A percentile compares a stretch with the other conserved stretches of the same genome.
phyloP scores from a whole-genome alignment of 257 asterid species.

The Lycium ferocissimum region DNA sequence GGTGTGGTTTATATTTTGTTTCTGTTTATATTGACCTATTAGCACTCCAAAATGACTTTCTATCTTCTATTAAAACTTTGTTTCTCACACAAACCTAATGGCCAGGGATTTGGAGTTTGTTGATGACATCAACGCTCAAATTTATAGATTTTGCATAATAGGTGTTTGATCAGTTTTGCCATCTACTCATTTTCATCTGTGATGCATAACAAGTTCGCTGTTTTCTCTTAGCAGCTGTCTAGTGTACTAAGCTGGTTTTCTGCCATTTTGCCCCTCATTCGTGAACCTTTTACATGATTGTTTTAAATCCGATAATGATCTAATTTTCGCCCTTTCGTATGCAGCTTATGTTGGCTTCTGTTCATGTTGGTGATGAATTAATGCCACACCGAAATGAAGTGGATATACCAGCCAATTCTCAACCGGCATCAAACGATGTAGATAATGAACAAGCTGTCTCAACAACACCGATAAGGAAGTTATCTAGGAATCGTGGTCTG shows the following conservation, averaged over 20 bases:
- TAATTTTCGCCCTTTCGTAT: conserved; percentile 12
- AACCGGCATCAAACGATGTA: conserved; percentile 39
- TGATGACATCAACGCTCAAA: neutral
- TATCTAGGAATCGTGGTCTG: conserved; percentile 84
- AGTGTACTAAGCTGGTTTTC: neutral
- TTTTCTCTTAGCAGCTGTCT: neutral
- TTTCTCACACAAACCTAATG: conserved; percentile 21
- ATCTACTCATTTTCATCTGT: conserved; percentile 1
- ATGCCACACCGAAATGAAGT: conserved; percentile 78
- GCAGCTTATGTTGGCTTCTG: conserved; percentile 79
- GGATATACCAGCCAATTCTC: conserved; percentile 29
- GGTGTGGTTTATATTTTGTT: conserved; percentile 11
- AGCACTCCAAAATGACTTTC: neutral
- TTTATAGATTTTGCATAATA: neutral
- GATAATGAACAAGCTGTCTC: conserved; percentile 50
- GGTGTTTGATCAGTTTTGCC: conserved; percentile 24
- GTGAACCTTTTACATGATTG: neutral
- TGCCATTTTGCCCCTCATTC: neutral
- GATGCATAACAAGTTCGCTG: neutral
- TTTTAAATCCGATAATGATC: neutral
- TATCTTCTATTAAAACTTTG: neutral
- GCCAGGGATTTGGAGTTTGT: conserved; percentile 8
- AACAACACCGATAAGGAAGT: conserved; percentile 87
- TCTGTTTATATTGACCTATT: conserved; percentile 12
- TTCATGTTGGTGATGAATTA: conserved; percentile 75